These are phyloP conservation scores for Astragalus glycyphyllos DNA, from an alignment of 306 rosid genomes.

Conservation along the genomic window DNA sequence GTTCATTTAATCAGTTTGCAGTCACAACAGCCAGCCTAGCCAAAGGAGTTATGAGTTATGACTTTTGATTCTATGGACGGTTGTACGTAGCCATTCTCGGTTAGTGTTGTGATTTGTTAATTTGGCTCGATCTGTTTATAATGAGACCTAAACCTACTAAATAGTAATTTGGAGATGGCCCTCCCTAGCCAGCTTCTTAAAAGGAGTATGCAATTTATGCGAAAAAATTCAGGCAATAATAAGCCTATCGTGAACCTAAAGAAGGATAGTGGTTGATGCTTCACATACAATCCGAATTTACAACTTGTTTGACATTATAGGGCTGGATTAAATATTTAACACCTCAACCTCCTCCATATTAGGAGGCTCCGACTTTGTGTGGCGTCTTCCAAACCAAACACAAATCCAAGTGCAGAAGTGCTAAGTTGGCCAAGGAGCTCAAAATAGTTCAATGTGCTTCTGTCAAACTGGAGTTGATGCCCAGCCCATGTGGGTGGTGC, in stretches of 20 bases:
- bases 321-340: not conserved
- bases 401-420: not conserved
- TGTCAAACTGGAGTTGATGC: not conserved
- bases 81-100: not conserved
- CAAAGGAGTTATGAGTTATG: not conserved
- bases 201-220: constrained; percentile 4
- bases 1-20: not conserved
- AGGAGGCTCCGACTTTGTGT: not conserved
- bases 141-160: constrained; percentile 20
- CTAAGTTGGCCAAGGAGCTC: not conserved
- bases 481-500: not conserved
- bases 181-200: constrained; percentile 25
- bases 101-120: not conserved
- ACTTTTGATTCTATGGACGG: constrained; percentile 1
- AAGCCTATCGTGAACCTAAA: not conserved
- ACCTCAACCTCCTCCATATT: not conserved
- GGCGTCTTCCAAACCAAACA: not conserved
- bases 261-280: not conserved
- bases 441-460: not conserved
- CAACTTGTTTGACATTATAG: not conserved
- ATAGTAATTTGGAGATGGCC: constrained; percentile 10
- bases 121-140: not conserved
- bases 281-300: not conserved
- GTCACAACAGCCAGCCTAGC: constrained; percentile 2
- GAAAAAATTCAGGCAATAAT: not conserved